Base-by-base conservation (phyloP, 2,329 filamentous ascomycete species). In the Phyllosticta citriasiana region DNA sequence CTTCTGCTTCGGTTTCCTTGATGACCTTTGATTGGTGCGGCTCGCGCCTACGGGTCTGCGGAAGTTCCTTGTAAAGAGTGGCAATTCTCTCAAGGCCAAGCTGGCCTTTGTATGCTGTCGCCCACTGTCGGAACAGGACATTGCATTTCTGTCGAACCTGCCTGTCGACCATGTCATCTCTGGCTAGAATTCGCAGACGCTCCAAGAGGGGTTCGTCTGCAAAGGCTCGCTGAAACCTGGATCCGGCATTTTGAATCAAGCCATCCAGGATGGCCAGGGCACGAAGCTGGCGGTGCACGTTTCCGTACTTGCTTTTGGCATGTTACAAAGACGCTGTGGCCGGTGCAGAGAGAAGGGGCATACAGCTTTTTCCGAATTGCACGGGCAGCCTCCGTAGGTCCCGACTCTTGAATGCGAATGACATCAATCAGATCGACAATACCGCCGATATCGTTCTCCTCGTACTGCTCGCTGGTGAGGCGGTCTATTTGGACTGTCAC, bases 341-440 rank as follows among this genome's bases (percentile, higher is more conserved):
- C 19, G 47, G 40, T 16, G 14, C 6, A 47, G n/a, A 47, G 40
- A n/a, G 14, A 47, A 19, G 16, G 19, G 8, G 72, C 83, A 70
- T 73, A 87, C 82, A 99, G 84, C 79, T 97, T 97, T 83, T 99
- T 99, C 63, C 94, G 86, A 68, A 99, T 84, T 55, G 94, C 92
- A 70, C 94, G 85, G 59, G 93, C 91, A 63, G 92, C 92, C 78
- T 99, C 94, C 12, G 85, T 83, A 1, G 94, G 91, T 0, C 94
- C 94, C 6, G 89, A 88, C 26, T 83, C 82, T 75, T 99, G 94
- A 63, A 99, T 85, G 66, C 89, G 88, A 72, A 99, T 89, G 61
- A 94, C 91, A 74, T 99, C 94, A 65, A 97, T 89, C 25, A 99
- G 84, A 69, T 97, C 92, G 51, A 93, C 89, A 65, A 99, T 91